A percentile compares a stretch with the other conserved stretches of the same genome.
Evolutionary conservation across 495 filamentous ascomycete species (phyloP).

Genomic region (Barbatosphaeria neglecta): DNA sequence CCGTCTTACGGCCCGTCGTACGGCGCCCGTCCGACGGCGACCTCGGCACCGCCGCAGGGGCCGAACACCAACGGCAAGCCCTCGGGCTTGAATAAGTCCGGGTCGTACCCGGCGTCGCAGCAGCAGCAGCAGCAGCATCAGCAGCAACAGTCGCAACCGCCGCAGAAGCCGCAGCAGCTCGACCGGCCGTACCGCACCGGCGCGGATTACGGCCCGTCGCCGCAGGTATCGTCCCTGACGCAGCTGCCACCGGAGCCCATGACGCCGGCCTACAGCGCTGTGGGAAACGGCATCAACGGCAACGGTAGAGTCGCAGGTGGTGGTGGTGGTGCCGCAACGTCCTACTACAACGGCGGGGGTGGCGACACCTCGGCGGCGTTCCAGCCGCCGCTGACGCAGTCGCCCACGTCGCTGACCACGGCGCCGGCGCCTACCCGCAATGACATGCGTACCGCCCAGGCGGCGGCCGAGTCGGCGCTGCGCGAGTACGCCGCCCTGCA

Average conservation of each 20-base stretch:
- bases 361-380: not conserved
- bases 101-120: no score
- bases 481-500: constrained; percentile 23
- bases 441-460: not conserved
- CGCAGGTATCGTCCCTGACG: not conserved
- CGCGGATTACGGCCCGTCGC: not conserved
- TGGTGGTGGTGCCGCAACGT: not conserved
- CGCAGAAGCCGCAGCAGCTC: not conserved
- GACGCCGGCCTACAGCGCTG: not conserved
- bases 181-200: not conserved
- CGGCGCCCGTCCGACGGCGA: no score
- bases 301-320: not conserved
- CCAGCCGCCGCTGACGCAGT: not conserved
- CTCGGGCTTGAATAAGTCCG: no score
- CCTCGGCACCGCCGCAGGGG: no score
- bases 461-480: constrained; percentile 18
- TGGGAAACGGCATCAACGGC: not conserved
- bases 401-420: not conserved
- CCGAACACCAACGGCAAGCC: no score
- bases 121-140: no score
- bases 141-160: no score
- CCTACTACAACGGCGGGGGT: no score
- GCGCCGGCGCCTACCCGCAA: not conserved
- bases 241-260: not conserved
- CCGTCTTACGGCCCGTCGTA: no score